Conservation (phyloP, 768 basidiomycete species). For the Roridomyces roridus region DNA sequence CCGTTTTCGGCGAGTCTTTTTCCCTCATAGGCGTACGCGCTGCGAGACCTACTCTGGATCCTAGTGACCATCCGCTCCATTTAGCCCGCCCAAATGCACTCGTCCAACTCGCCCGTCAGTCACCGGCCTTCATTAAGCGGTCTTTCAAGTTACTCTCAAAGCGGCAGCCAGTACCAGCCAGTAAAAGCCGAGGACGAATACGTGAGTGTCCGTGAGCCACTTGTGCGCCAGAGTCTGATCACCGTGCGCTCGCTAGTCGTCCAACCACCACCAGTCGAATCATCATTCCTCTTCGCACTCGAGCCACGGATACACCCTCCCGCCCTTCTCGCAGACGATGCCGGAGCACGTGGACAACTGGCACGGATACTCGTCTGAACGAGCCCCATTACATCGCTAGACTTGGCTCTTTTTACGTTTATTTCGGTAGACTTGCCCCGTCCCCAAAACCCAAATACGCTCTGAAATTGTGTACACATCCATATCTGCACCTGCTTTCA, state of each 20-base stretch:
- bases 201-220: conserved; percentile 37
- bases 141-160: conserved; percentile 49
- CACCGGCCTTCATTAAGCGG: conserved; percentile 41
- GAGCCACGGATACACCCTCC: conserved; percentile 45
- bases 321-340: conserved; percentile 53
- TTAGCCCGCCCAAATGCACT: conserved; percentile 71
- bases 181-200: conserved; percentile 79
- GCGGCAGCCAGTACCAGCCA: conserved; percentile 50
- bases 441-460: not conserved
- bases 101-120: conserved; percentile 45
- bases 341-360: conserved; percentile 60
- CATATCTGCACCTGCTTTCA: conserved; percentile 20
- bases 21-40: conserved; percentile 39
- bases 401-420: conserved; percentile 25
- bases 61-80: conserved; percentile 58
- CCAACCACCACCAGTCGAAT: conserved; percentile 41
- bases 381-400: conserved; percentile 66
- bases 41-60: conserved; percentile 53
- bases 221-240: too few relatives aligned
- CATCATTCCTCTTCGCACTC: conserved; percentile 27
- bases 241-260: conserved; percentile 29
- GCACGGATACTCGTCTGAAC: conserved; percentile 72
- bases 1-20: conserved; percentile 88
- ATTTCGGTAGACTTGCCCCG: conserved; percentile 2
- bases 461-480: conserved; percentile 28